Conservation (phyloP, 1,139 yeast genomes). For the Candida tunisiensis region DNA sequence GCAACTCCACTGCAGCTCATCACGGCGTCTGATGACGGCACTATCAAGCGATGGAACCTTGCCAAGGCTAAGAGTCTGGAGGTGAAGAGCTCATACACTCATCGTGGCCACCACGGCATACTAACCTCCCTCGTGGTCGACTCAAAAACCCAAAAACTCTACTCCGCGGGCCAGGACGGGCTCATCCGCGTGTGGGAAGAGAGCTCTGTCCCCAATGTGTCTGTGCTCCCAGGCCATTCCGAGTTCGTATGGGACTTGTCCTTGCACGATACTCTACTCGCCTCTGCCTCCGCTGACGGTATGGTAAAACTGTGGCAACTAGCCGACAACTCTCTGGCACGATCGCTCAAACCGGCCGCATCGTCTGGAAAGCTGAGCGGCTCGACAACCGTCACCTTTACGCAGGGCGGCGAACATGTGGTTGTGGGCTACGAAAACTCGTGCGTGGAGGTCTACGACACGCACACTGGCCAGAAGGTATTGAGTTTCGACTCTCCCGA, state of each 20-base stretch:
- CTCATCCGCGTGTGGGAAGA: slow-evolving; percentile 7
- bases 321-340: not conserved
- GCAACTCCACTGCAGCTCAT: slow-evolving; percentile 5
- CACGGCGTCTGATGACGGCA: slow-evolving; percentile 10
- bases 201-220: not conserved
- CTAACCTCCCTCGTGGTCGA: slow-evolving; percentile 9
- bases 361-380: not conserved
- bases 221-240: slow-evolving; percentile 7
- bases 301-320: slow-evolving; percentile 11
- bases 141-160: slow-evolving; percentile 6
- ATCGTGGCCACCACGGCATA: slow-evolving; percentile 11
- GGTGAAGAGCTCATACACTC: slow-evolving; percentile 4
- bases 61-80: slow-evolving; percentile 3
- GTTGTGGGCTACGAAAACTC: slow-evolving; percentile 13
- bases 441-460: slow-evolving; percentile 11
- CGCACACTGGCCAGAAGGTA: slow-evolving; percentile 9
- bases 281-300: slow-evolving; percentile 9
- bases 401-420: slow-evolving; percentile 5
- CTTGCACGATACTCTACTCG: slow-evolving; percentile 8
- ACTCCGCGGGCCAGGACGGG: slow-evolving; percentile 11
- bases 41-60: slow-evolving; percentile 9
- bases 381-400: not conserved
- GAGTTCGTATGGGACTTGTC: slow-evolving; percentile 9
- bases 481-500: slow-evolving; percentile 4
- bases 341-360: not conserved